Conservation (phyloP, 352 stramenopile genomes). For the Pseudoperonospora humuli region DNA sequence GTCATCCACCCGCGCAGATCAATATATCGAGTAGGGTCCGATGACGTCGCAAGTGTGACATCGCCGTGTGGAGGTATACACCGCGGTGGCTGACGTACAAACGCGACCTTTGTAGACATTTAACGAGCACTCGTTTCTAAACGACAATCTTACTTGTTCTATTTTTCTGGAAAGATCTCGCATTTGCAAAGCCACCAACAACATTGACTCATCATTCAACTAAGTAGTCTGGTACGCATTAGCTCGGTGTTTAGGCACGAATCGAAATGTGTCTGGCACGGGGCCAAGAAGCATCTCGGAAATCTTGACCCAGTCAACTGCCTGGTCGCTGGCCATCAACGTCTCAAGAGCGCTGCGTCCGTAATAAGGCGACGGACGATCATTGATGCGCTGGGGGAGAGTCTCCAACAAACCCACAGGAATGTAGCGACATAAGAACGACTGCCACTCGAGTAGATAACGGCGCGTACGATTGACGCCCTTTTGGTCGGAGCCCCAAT, state of each 20-base stretch:
- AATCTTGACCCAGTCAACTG: conserved; percentile 98
- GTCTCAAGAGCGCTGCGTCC: conserved; percentile 96
- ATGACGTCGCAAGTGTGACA: no score
- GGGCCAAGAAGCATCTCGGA: conserved; percentile 97
- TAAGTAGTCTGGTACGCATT: conserved; percentile 85
- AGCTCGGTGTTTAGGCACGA: conserved; percentile 97
- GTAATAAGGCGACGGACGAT: conserved; percentile 89
- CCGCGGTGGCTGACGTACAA: no score
- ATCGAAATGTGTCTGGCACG: conserved; percentile 88
- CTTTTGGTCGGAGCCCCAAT: conserved; percentile 98
- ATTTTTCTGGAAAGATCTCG: no score
- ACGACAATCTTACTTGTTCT: no score
- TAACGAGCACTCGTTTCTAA: no score
- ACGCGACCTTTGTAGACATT: no score
- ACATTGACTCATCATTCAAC: neutral
- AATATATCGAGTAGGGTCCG: no score
- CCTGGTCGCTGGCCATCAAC: conserved; percentile 93
- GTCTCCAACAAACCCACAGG: conserved; percentile 94
- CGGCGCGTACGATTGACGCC: conserved; percentile 96
- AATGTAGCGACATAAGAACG: conserved; percentile 97
- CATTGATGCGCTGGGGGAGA: conserved; percentile 96
- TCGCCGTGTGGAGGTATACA: no score
- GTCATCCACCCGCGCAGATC: no score
- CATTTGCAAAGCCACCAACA: no score
- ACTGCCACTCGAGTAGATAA: conserved; percentile 99